Conservation (phyloP, 306 rosid species). For the Fragaria iinumae region DNA sequence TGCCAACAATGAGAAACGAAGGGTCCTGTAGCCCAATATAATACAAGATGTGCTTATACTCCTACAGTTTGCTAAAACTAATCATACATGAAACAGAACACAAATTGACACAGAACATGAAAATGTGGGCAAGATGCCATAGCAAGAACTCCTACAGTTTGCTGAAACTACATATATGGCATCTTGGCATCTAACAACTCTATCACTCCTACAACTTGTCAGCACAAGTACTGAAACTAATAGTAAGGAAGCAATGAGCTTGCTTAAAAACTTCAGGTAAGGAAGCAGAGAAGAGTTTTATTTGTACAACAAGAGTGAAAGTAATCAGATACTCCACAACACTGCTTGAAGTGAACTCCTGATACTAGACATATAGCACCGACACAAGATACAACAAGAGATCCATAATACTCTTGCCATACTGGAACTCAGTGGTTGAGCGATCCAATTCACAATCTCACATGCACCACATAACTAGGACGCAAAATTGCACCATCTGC, state of each 20-base stretch:
- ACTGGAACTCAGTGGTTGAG: neutral
- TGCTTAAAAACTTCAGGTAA: neutral
- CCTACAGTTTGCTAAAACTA: neutral
- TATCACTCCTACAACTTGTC: neutral
- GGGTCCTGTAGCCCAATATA: neutral
- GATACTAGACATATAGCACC: neutral
- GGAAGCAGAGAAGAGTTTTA: neutral
- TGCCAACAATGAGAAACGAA: neutral
- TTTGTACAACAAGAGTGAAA: neutral
- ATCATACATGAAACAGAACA: neutral
- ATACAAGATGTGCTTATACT: neutral
- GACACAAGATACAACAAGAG: conserved; percentile 1
- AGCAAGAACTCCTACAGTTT: neutral
- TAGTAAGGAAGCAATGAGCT: neutral
- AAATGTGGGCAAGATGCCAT: neutral
- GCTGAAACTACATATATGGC: neutral
- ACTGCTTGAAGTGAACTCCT: neutral
- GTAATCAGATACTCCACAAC: neutral
- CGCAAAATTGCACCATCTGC: neutral
- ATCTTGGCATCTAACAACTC: neutral
- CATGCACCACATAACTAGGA: neutral
- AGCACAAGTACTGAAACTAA: neutral
- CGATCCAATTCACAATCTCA: conserved; percentile 3
- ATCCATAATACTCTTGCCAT: no score
- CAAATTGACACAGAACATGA: neutral